A percentile compares a stretch with the other conserved stretches of the same genome.
Evolutionary conservation across 2,329 filamentous ascomycete genomes (phyloP).

Genomic region (Aspergillus sergii): DNA sequence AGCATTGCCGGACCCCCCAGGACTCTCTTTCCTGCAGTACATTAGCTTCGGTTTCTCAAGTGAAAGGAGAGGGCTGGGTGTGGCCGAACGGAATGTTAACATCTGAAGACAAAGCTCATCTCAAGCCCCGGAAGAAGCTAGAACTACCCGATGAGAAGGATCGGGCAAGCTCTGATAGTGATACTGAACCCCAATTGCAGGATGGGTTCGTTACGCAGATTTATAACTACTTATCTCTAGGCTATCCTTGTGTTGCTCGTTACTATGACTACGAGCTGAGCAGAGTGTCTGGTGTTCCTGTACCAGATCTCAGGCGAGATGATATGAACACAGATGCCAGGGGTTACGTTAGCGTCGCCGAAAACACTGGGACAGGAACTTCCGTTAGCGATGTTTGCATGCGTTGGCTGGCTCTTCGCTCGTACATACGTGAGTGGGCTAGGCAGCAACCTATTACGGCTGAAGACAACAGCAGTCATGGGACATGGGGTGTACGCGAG

Average conservation of each 20-base stretch:
- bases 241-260: slow-evolving; percentile 83
- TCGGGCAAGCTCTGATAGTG: slow-evolving; percentile 40
- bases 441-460: slow-evolving; percentile 77
- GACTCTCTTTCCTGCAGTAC: slow-evolving; percentile 25
- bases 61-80: neutral
- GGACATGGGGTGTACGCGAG: slow-evolving; percentile 66
- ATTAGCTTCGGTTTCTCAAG: slow-evolving; percentile 23
- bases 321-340: slow-evolving; percentile 67
- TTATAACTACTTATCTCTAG: slow-evolving; percentile 93
- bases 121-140: slow-evolving; percentile 1
- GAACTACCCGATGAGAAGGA: slow-evolving; percentile 29
- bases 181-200: slow-evolving; percentile 68
- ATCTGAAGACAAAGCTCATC: neutral
- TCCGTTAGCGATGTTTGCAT: slow-evolving; percentile 58
- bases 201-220: slow-evolving; percentile 91
- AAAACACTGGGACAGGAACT: slow-evolving; percentile 48
- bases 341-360: slow-evolving; percentile 68
- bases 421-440: slow-evolving; percentile 89
- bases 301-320: slow-evolving; percentile 70
- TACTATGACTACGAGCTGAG: slow-evolving; percentile 83
- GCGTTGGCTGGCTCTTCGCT: slow-evolving; percentile 79
- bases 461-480: slow-evolving; percentile 55
- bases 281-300: slow-evolving; percentile 72
- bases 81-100: neutral
- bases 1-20: slow-evolving; percentile 14